Evolutionary conservation across 768 basidiomycete species (phyloP), one percentile per base, ranked within the genome.

Genomic region (Boletus reticulatus): DNA sequence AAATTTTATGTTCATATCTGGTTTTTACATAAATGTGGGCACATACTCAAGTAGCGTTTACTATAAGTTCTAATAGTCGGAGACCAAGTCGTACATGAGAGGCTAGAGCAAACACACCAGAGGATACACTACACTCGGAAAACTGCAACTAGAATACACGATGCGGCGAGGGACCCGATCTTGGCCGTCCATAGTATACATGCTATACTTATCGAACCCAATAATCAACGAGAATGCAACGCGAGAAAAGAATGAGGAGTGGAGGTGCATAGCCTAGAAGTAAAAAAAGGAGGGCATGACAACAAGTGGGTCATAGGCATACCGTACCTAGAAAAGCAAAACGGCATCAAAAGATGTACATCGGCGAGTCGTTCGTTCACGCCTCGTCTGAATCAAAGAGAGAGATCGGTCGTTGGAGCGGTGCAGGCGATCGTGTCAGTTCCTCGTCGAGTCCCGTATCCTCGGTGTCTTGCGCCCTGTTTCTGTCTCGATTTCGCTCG

Each of bases 331-430:
- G 36, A 16, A 12, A 37, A 37, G 6, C 5, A 37, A 37, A 37
- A 37, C 4, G 14, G 16, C 12, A 37, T 13, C 16, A 19, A 17
- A 34, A 36, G 32, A 16, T 29, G 27, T 29, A 37, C 43, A 7
- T 34, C 16, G 22, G 13, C 29, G 31, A 8, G 37, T 34, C 50
- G 6, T 2, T 4, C 9, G 4, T n/a, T 20, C 55, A 55, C 4
- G 46, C 51, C 29, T 66, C 67, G 42, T 64, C 67, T 1, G 67
- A 66, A 58, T 68, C 67, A 3, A 71, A 72, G 3, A 72, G 61
- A 20, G 69, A 71, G 17, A 71, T 71, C 6, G 71, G 69, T 13
- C 69, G 63, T 43, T 56, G 56, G 0, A 71, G 60, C 16, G 71
- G 55, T 14, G 69, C 71, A 6, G 69, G 71, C 37, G 69, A 71